Conservation (phyloP, 2,329 filamentous ascomycete species). For the Pestalotiopsis sp. region DNA sequence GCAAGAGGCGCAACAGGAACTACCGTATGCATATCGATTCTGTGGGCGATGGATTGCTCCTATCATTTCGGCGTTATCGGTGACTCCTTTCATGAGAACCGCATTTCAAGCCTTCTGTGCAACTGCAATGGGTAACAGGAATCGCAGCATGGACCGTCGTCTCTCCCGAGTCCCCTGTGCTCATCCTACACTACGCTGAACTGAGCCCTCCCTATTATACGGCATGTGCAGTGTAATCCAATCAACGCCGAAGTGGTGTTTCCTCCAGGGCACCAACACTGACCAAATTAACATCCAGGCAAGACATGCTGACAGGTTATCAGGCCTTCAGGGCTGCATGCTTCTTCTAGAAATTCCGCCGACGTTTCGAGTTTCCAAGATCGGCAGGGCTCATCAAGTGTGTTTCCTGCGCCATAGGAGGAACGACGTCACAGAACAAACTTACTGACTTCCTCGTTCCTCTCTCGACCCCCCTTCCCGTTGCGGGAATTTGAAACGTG, state of each 20-base stretch:
- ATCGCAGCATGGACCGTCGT: not conserved
- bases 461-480: not conserved
- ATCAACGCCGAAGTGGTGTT: too few species aligned
- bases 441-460: not conserved
- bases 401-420: not conserved
- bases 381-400: not conserved
- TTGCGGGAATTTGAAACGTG: slow-evolving; percentile 6
- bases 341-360: not conserved
- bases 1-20: too few species aligned
- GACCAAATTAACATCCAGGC: not conserved
- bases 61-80: not conserved
- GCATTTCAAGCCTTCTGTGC: not conserved
- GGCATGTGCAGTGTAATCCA: too few species aligned
- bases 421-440: slow-evolving; percentile 3
- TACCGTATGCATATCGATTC: too few species aligned
- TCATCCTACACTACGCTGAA: not conserved
- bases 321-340: not conserved
- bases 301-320: not conserved
- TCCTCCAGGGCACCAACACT: not conserved
- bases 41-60: not conserved
- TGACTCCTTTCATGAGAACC: not conserved
- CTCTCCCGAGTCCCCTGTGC: not conserved
- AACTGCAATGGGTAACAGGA: not conserved
- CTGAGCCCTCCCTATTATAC: too few species aligned
- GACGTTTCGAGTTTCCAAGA: not conserved